Percentiles rank a stretch among this genome's conserved stretches.
phyloP scores from a whole-genome alignment of 305 asterid genomes.

The Euphrasia arctica region DNA sequence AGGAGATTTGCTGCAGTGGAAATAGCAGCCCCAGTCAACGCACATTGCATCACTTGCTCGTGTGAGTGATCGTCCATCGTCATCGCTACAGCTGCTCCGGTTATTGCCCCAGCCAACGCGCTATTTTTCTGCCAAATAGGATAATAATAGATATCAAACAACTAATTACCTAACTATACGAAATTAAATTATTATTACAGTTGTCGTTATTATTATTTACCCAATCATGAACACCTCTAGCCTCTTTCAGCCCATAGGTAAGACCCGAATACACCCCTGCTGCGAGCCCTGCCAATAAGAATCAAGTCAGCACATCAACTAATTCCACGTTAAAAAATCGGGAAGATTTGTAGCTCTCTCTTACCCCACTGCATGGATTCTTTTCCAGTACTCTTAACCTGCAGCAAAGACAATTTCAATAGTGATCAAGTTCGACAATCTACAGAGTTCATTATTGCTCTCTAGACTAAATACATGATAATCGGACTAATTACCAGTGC shows the following conservation, averaged over 20 bases:
- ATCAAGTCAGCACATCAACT: background rate
- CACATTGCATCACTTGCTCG: constrained; percentile 75
- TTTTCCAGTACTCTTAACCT: constrained; percentile 84
- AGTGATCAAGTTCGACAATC: too few relatives aligned
- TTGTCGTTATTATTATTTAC: constrained; percentile 26
- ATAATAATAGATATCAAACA: background rate
- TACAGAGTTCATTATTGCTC: too few relatives aligned
- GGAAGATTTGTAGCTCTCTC: background rate
- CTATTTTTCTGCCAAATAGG: constrained; percentile 59
- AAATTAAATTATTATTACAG: too few relatives aligned
- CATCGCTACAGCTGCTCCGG: constrained; percentile 80
- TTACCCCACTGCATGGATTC: constrained; percentile 93
- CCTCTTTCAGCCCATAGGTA: constrained; percentile 85
- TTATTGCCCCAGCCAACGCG: constrained; percentile 78
- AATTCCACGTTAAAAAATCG: background rate
- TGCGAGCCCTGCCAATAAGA: constrained; percentile 58
- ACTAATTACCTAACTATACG: background rate
- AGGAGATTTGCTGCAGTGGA: constrained; percentile 85
- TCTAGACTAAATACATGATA: too few relatives aligned
- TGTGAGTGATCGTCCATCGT: constrained; percentile 64
- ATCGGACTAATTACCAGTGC: constrained; percentile 56
- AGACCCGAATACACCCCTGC: constrained; percentile 92
- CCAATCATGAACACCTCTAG: constrained; percentile 93
- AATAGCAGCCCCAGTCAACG: constrained; percentile 89
- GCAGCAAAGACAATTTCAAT: background rate